Base-by-base conservation (phyloP, 495 filamentous ascomycete genomes). In the Aspergillus kassunensis region DNA sequence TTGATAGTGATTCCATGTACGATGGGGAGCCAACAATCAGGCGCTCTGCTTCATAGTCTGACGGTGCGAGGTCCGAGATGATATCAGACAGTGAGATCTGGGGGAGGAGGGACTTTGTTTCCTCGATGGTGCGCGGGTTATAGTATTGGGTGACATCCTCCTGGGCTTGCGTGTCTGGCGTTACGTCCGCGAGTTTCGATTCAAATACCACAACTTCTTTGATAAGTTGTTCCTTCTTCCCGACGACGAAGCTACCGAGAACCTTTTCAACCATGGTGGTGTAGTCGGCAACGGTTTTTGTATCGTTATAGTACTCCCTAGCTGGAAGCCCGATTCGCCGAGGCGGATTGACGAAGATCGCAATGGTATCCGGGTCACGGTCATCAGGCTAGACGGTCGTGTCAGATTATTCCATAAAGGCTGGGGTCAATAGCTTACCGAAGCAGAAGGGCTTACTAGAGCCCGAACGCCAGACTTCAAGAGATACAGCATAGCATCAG, bases 261-360 rank as follows among this genome's bases (percentile, higher is more conserved):
- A 79, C 69, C 30, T 69, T 53, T 43, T 71, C 71, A n/a, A 82
- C 59, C 37, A 77, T 76, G 3, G 55, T 25, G 37, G 75, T 69
- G 56, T 86, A 88, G 13, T 76, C 67, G 25, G 63, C 62, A 16
- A 87, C 67, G 5, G 76, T 66, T 16, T 79, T 60, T 0, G 74
- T 72, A 51, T 85, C 77, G 44, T 81, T 73, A 51, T 87, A 88
- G 54, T 83, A 84, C 56, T 86, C 81, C 49, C 83, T 80, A 2
- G 82, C 76, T 18, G 84, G 81, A 23, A 88, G 74, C 12, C 81
- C 80, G 56, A 83, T 80, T 39, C 65, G 56, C 0, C 64, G 61
- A 35, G 80, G 80, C 13, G 79, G 78, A 6, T 67, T 73, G 16
- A 82, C 65, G 50, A 79, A 71, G 15, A 85, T 72, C n/a, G 75